A percentile compares a stretch with the other conserved stretches of the same genome.
These are phyloP conservation scores for Verticillium nonalfalfae DNA, from an alignment of 2,329 filamentous ascomycete species.

Conservation along the genomic window DNA sequence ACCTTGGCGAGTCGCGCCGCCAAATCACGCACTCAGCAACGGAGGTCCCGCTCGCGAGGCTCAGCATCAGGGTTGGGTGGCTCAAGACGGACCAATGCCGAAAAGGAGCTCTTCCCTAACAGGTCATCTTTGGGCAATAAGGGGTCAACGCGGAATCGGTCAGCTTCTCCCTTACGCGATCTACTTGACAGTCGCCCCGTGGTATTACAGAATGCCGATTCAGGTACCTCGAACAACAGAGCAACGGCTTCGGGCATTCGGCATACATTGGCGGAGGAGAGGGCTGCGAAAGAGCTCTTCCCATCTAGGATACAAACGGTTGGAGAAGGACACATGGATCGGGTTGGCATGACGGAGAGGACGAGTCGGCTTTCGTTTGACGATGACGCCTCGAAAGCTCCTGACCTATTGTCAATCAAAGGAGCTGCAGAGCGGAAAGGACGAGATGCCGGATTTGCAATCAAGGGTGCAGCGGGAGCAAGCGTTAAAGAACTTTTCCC, in stretches of 20 bases:
- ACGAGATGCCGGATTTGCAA: conserved; percentile 48
- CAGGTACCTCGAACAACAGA: conserved; percentile 24
- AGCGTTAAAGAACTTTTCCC: conserved; percentile 64
- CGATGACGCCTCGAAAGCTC: not conserved
- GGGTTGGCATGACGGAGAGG: conserved; percentile 10
- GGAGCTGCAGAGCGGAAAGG: conserved; percentile 45
- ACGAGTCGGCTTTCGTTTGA: conserved; percentile 14
- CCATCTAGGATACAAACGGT: conserved; percentile 22
- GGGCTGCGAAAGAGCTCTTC: conserved; percentile 30
- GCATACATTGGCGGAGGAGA: conserved; percentile 21
- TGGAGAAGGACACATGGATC: conserved; percentile 30
- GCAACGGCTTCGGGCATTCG: conserved; percentile 24
- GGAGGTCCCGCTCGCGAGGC: conserved; percentile 9
- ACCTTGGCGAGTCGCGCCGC: conserved; percentile 21
- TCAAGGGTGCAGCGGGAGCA: conserved; percentile 55
- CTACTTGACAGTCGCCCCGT: conserved; percentile 6
- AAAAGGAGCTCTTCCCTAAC: conserved; percentile 59
- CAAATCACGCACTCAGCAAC: conserved; percentile 26
- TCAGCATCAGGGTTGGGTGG: conserved; percentile 13
- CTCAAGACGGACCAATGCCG: conserved; percentile 30
- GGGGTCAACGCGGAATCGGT: conserved; percentile 34
- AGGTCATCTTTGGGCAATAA: conserved; percentile 16
- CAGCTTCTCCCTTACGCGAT: conserved; percentile 43
- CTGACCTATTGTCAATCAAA: conserved; percentile 48
- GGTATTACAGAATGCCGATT: not conserved